Base-by-base conservation (phyloP, 768 basidiomycete genomes). In the Kwoniella sp. region DNA sequence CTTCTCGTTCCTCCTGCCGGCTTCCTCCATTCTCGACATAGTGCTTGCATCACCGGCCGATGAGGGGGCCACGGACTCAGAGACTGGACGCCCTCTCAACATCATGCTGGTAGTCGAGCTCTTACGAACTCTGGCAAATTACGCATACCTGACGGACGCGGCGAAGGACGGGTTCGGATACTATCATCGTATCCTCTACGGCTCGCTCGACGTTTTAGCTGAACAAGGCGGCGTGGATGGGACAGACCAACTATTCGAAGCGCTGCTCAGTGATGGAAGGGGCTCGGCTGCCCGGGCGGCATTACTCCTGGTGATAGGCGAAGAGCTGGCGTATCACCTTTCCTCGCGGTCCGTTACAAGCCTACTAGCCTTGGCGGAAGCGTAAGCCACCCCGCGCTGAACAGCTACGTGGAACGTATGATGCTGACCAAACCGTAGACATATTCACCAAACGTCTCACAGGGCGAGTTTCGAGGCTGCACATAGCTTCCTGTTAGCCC, bases 381-480 rank as follows among this genome's bases (percentile, higher is more conserved):
- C 38, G 63, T 56, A n/a, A 2, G 54, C 46, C 26, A 17, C 4
- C 19, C 31, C 6, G 12, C 14, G 2, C 28, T 29, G 37, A 9
- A 5, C 37, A 3, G 12, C n/a, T 7, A 32, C 17, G n/a, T n/a
- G 17, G n/a, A n/a, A n/a, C n/a, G n/a, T 17, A 7, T 46, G 51
- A 27, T 44, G 23, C 42, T 26, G 11, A 25, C 12, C 15, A 0
- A 15, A 11, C 7, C 31, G 15, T 11, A 57, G 63, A 26, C 45
- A 55, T 31, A 37, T 62, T 8, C 11, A 28, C 1, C 28, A 44
- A 23, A 34, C 56, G 3, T n/a, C 14, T 2, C 52, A 62, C 31
- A 36, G 37, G 34, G 4, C 48, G 2, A 55, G 45, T 31, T 69
- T 69, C 46, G 61, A 65, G 50, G 61, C 67, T 47, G 59, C 67